Conservation (phyloP, 2,329 filamentous ascomycete species). For the Escovopsis sp. region DNA sequence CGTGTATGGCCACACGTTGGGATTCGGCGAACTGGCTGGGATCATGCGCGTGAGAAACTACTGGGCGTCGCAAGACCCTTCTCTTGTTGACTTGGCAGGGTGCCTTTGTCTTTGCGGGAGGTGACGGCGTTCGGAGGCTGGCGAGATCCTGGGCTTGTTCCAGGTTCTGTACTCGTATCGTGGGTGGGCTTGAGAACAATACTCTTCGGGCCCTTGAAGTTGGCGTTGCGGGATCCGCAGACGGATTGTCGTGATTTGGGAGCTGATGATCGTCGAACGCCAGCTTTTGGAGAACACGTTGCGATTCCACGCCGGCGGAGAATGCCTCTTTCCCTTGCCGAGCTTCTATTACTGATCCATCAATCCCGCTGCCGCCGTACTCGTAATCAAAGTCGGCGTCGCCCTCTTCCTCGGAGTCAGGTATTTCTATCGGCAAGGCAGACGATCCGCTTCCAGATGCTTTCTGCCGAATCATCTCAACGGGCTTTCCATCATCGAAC, state of each 20-base stretch:
- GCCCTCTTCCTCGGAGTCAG: constrained; percentile 34
- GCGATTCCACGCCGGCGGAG: constrained; percentile 19
- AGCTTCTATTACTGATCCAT: neutral
- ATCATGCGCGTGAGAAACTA: constrained; percentile 8
- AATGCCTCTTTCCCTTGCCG: constrained; percentile 10
- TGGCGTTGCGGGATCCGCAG: neutral
- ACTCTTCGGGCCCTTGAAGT: neutral
- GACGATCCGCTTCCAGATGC: neutral
- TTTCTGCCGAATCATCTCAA: neutral
- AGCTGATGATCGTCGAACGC: constrained; percentile 13
- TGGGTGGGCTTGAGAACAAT: too few relatives aligned
- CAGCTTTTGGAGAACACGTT: constrained; percentile 19
- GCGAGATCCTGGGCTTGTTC: neutral
- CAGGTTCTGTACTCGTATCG: too few relatives aligned
- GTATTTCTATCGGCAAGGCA: constrained; percentile 22
- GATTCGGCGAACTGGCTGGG: constrained; percentile 22
- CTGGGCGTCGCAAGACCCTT: constrained; percentile 13
- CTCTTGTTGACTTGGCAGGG: too few relatives aligned
- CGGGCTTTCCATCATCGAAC: neutral
- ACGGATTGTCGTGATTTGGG: neutral
- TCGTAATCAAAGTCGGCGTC: constrained; percentile 6
- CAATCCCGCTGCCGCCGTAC: too few relatives aligned
- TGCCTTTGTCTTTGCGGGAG: neutral
- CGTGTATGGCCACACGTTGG: constrained; percentile 36
- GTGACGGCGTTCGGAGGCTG: neutral